These are phyloP conservation scores for Pythium apleroticum DNA, from an alignment of 352 stramenopile species.

Conservation along the genomic window DNA sequence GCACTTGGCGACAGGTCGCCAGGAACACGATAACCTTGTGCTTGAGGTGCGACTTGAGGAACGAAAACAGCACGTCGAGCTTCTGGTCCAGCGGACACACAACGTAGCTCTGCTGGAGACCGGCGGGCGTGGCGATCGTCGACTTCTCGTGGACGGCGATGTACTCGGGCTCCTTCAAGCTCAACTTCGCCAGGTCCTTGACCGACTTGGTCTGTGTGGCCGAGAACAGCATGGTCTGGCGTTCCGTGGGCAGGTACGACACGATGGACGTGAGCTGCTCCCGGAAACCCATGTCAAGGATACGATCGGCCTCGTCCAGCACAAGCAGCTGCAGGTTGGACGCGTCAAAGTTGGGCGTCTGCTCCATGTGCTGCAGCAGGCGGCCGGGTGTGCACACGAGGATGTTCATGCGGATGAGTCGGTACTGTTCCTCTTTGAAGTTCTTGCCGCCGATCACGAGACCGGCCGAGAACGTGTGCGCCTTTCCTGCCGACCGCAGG, in stretches of 20 bases:
- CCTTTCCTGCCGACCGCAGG: conserved; percentile 93
- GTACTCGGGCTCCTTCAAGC: conserved; percentile 95
- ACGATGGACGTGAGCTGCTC: conserved; percentile 98
- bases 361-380: conserved; percentile 98
- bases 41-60: conserved; percentile 98
- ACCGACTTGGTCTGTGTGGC: conserved; percentile 98
- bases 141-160: conserved; percentile 95
- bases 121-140: conserved; percentile 88
- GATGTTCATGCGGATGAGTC: conserved; percentile 96
- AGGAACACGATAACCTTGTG: conserved; percentile 99
- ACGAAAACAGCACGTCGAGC: conserved; percentile 97
- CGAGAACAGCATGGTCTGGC: conserved; percentile 98
- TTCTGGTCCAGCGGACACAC: conserved; percentile 96
- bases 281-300: conserved; percentile 99
- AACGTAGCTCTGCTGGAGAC: conserved; percentile 95
- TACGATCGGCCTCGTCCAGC: conserved; percentile 99
- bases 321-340: conserved; percentile 95
- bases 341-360: conserved; percentile 96
- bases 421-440: conserved; percentile 93
- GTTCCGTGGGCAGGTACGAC: conserved; percentile 90
- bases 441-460: conserved; percentile 97
- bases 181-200: conserved; percentile 95
- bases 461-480: conserved; percentile 95
- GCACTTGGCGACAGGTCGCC: conserved; percentile 95
- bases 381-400: conserved; percentile 97